Conservation (phyloP, 257 asterid species). For the Solanum peruvianum region DNA sequence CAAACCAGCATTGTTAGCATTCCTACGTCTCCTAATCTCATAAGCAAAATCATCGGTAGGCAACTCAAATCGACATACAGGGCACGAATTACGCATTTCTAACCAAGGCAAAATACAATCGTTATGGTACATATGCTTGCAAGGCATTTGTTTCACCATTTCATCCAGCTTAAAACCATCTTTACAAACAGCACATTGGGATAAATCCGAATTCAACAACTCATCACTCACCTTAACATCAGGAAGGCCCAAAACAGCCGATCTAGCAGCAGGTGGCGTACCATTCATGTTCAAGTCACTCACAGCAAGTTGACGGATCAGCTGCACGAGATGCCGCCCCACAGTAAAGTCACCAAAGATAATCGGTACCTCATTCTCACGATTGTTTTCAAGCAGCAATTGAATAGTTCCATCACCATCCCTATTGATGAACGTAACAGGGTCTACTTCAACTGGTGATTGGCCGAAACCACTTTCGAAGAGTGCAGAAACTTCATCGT, state of each 20-base stretch:
- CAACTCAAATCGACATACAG: slow-evolving; percentile 9
- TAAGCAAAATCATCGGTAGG: not conserved
- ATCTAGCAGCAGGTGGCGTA: slow-evolving; percentile 25
- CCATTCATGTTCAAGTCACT: slow-evolving; percentile 23
- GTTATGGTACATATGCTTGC: slow-evolving; percentile 28
- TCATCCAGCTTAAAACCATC: slow-evolving; percentile 19
- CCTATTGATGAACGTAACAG: slow-evolving; percentile 39
- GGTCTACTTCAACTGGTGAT: slow-evolving; percentile 49
- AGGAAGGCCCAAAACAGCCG: slow-evolving; percentile 16
- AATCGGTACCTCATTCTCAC: slow-evolving; percentile 23
- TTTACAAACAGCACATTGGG: slow-evolving; percentile 32
- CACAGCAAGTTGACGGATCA: slow-evolving; percentile 26
- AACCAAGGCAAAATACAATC: slow-evolving; percentile 34
- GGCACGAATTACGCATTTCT: slow-evolving; percentile 35
- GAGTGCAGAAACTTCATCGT: slow-evolving; percentile 4
- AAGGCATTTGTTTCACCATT: slow-evolving; percentile 28
- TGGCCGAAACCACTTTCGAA: not conserved
- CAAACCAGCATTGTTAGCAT: not conserved
- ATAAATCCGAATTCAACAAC: slow-evolving; percentile 4
- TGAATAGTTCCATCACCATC: slow-evolving; percentile 51
- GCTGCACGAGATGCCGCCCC: slow-evolving; percentile 20
- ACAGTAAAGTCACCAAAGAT: slow-evolving; percentile 23
- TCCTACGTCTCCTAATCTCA: not conserved
- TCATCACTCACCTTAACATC: slow-evolving; percentile 9
- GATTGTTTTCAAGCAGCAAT: slow-evolving; percentile 43